Evolutionary conservation across 2,329 filamentous ascomycete genomes (phyloP), one percentile per base, ranked within the genome.

Genomic region (Colletotrichum filicis): DNA sequence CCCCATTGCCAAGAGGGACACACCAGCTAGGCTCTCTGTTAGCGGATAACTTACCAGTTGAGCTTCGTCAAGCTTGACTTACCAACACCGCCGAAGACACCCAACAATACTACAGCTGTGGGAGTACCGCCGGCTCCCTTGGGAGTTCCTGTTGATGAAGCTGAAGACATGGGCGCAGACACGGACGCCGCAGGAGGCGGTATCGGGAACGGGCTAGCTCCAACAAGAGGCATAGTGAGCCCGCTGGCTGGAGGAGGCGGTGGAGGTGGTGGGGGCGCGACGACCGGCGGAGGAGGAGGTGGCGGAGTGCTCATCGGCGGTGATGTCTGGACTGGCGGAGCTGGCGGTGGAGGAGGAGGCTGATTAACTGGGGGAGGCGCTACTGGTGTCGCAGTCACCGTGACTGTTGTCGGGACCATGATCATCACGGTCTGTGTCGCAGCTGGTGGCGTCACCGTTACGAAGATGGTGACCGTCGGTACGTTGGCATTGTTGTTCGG

Each of bases 31-130:
- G 12, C 1, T 1, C 1, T 1, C 1, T 14, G 37, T 73, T 12
- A 73, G 66, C 4, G 16, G 0, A 2, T 2, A 5, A 12, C 6
- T 56, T 8, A 12, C 1, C 14, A 3, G 22, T 12, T 8, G 1
- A 26, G 2, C 0, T 7, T 16, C 7, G 5, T 22, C 19, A 24
- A 8, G 1, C 6, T 32, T 22, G 6, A 32, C 71, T 57, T 61
- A 73, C 71, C 71, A 52, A 73, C 71, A 58, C 71, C 71, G 8
- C 71, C 71, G 22, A 73, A 73, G 2, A 73, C 71, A 24, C 71
- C 71, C 6, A 73, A 16, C 12, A 73, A 58, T 0, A 73, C 71
- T 6, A 73, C 71, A 1, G 71, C 71, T 4, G 71, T 73, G 3
- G 71, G 55, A 6, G 71, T 73, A 6, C 71, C 71, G 4, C 66